Evolutionary conservation across 495 filamentous ascomycete species (phyloP).

Genomic region (Daldinia caldariorum): DNA sequence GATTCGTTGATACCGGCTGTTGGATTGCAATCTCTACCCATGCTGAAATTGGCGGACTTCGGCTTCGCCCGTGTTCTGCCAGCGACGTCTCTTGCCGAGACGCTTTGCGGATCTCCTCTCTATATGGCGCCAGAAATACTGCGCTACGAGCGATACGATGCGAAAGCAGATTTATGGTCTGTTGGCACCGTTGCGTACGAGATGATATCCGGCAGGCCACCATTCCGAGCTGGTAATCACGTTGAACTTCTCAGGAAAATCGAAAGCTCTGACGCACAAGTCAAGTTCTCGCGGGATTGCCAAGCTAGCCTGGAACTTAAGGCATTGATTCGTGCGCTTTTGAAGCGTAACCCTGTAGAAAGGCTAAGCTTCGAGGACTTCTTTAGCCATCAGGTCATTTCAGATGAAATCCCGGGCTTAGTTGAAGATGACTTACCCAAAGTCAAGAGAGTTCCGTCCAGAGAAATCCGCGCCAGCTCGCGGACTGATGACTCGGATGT

Average conservation of each 20-base stretch:
- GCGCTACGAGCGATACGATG: constrained; percentile 96
- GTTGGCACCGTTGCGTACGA: constrained; percentile 94
- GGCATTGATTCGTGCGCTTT: constrained; percentile 76
- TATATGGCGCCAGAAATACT: constrained; percentile 99
- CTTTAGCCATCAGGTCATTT: constrained; percentile 78
- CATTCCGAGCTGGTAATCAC: constrained; percentile 92
- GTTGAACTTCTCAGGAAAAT: constrained; percentile 93
- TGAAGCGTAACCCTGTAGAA: constrained; percentile 87
- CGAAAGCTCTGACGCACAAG: constrained; percentile 82
- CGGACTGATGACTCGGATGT: constrained; percentile 46
- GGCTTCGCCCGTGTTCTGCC: constrained; percentile 94
- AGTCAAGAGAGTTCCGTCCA: constrained; percentile 42
- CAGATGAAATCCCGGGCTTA: constrained; percentile 82
- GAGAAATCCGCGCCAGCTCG: constrained; percentile 39
- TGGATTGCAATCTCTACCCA: constrained; percentile 86
- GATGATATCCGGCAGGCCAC: constrained; percentile 90
- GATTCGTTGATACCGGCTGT: constrained; percentile 81
- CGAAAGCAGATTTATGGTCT: constrained; percentile 97
- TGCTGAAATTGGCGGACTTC: constrained; percentile 97
- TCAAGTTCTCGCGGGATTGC: constrained; percentile 80
- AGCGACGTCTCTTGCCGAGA: constrained; percentile 89
- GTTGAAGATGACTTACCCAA: constrained; percentile 76
- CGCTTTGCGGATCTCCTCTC: constrained; percentile 94
- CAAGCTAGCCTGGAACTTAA: constrained; percentile 81
- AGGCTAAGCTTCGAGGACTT: constrained; percentile 84